phyloP scores from a whole-genome alignment of 179 eudicot genomes.

The Beta macrorhiza region DNA sequence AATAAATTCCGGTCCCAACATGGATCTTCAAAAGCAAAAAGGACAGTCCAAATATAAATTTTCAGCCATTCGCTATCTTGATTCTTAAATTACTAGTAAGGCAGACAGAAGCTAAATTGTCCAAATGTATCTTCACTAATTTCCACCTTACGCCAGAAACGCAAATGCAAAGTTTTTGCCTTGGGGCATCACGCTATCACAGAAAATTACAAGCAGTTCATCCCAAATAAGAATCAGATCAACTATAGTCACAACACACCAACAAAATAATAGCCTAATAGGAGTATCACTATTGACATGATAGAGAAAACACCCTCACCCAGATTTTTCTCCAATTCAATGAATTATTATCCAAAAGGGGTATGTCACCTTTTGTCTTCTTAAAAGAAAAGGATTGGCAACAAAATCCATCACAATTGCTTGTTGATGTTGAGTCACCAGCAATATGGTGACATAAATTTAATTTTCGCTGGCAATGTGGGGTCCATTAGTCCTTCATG shows the following conservation, averaged over 20 bases:
- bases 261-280: not conserved
- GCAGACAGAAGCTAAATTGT: not conserved
- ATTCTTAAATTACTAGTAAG: not conserved
- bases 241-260: not conserved
- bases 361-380: not conserved
- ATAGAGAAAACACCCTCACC: not conserved
- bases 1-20: not conserved
- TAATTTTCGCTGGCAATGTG: not conserved
- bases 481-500: not conserved
- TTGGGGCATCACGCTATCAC: not conserved
- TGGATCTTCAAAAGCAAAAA: not conserved
- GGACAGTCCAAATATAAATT: not conserved
- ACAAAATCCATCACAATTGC: not conserved
- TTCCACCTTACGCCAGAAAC: not conserved
- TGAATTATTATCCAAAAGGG: not conserved
- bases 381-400: not conserved
- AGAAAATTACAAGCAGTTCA: too few relatives aligned
- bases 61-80: not conserved
- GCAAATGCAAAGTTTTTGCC: not conserved
- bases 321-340: not conserved
- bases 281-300: not conserved
- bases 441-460: not conserved
- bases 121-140: not conserved
- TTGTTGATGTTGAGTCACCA: not conserved
- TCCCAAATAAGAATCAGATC: too few relatives aligned